Conservation (phyloP, 163 green algal species). For the Scenedesmus sp. region DNA sequence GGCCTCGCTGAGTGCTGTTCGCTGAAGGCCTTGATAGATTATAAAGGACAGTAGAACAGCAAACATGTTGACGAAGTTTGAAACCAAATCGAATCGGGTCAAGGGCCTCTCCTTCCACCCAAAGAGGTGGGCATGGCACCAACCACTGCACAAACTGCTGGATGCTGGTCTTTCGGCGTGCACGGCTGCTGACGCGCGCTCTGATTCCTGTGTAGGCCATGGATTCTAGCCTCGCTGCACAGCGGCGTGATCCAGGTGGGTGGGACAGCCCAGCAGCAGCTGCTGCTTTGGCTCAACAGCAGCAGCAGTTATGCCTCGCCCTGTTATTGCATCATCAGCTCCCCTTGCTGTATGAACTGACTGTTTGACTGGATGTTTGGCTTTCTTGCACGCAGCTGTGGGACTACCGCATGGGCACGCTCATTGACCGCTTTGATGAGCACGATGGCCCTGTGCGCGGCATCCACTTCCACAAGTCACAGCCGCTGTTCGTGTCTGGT, state of each 20-base stretch:
- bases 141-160: conserved; percentile 18
- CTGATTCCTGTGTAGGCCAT: conserved; percentile 83
- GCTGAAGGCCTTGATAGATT: not conserved
- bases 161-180: not conserved
- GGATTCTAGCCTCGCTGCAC: conserved; percentile 99
- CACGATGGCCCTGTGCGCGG: conserved; percentile 98
- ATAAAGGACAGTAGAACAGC: not conserved
- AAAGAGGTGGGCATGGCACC: conserved; percentile 76
- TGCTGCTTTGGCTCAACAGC: conserved; percentile 13
- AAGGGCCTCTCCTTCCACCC: conserved; percentile 99
- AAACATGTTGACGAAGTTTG: conserved; percentile 96
- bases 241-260: conserved; percentile 97
- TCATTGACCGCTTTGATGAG: conserved; percentile 99
- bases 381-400: conserved; percentile 85
- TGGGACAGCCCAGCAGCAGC: not conserved
- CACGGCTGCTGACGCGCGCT: conserved; percentile 25
- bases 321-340: not conserved
- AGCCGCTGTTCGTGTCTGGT: conserved; percentile 99
- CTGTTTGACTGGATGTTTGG: not conserved
- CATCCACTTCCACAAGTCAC: conserved; percentile 97
- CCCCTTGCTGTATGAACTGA: not conserved
- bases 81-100: conserved; percentile 97
- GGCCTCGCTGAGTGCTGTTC: not conserved
- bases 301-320: conserved; percentile 6
- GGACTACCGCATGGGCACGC: conserved; percentile 99